Evolutionary conservation across 1,284 basidiomycete species (phyloP).

Genomic region (Leccinum solheimii): DNA sequence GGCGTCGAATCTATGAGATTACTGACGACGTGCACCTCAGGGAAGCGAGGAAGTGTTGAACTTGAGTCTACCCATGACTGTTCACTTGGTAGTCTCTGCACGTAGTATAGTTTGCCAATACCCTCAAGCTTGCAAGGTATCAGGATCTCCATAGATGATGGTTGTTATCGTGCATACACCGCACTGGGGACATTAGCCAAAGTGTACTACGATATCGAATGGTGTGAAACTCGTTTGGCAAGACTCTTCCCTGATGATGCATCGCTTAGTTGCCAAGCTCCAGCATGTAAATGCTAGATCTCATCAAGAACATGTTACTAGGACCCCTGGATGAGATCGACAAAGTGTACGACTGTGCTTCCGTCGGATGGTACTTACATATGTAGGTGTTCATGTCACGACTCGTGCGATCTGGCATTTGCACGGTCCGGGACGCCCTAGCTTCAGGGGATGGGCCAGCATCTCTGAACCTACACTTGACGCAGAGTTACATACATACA

Average conservation of each 20-base stretch:
- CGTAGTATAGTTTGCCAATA: neutral
- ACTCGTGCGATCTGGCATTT: neutral
- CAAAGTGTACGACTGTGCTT: neutral
- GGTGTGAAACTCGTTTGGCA: neutral
- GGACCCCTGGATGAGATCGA: neutral
- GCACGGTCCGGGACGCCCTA: neutral
- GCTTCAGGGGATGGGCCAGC: neutral
- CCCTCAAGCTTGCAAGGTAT: neutral
- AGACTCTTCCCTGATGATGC: neutral
- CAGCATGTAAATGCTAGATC: neutral
- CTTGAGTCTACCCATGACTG: neutral
- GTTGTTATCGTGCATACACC: neutral
- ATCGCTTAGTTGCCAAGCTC: neutral
- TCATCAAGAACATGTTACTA: neutral
- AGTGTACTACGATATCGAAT: neutral
- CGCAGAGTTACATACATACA: neutral
- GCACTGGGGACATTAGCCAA: neutral
- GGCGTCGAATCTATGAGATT: neutral
- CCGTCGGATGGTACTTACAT: neutral
- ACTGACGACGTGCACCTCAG: neutral
- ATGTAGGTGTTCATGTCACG: neutral
- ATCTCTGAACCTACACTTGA: neutral
- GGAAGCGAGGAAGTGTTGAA: neutral
- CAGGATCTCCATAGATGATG: neutral
- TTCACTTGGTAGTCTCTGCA: neutral